These are phyloP conservation scores for Linaria vulgaris DNA, from an alignment of 257 asterid species.

Conservation along the genomic window DNA sequence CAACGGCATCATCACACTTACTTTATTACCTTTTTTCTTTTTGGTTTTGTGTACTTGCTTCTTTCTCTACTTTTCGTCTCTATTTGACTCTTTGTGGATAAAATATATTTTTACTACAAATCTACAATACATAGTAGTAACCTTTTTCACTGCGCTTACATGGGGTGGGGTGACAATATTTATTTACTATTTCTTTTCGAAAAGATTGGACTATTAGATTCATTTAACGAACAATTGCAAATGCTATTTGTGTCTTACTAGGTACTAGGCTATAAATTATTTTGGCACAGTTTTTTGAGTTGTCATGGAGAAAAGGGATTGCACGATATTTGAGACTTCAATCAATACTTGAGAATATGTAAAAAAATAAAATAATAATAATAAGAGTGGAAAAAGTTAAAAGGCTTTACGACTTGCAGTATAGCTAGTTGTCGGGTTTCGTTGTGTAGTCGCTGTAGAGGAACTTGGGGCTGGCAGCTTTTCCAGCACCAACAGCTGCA, in stretches of 20 bases:
- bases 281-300: too few species aligned
- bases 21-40: conserved; percentile 32
- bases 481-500: not conserved
- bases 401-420: not conserved
- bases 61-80: conserved; percentile 30
- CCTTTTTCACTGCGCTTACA: too few species aligned
- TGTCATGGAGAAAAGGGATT: too few species aligned
- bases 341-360: too few species aligned
- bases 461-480: not conserved
- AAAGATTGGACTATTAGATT: too few species aligned
- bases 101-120: not conserved
- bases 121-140: not conserved
- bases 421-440: not conserved
- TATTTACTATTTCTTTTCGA: too few species aligned
- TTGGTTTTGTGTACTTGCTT: conserved; percentile 32
- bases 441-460: not conserved
- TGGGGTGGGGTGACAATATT: too few species aligned
- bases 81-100: conserved; percentile 34
- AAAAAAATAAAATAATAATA: too few species aligned
- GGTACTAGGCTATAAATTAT: too few species aligned
- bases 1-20: conserved; percentile 60
- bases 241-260: too few species aligned
- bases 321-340: too few species aligned
- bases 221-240: too few species aligned
- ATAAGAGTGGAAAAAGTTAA: not conserved